Conservation (phyloP, 805 yeast species). For the Pichia manshurica region DNA sequence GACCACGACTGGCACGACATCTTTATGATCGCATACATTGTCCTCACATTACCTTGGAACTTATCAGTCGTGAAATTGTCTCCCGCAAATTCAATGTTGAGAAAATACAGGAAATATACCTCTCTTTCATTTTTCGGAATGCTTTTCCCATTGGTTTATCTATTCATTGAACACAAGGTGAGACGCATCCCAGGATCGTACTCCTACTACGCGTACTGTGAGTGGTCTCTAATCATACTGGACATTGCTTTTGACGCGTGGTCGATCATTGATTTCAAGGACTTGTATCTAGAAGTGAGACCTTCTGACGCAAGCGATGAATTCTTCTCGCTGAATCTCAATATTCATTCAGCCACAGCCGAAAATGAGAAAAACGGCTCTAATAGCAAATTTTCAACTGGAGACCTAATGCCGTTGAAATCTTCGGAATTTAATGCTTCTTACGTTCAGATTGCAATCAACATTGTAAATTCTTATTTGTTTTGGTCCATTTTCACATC, state of each 20-base stretch:
- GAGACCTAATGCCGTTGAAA: constrained; percentile 19
- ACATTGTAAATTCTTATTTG: constrained; percentile 60
- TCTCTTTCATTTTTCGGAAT: constrained; percentile 62
- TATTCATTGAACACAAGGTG: constrained; percentile 90
- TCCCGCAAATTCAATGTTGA: constrained; percentile 39
- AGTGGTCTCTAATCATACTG: constrained; percentile 81
- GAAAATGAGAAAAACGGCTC: neutral
- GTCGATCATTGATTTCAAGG: constrained; percentile 63
- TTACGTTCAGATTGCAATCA: constrained; percentile 35
- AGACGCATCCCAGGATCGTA: constrained; percentile 89
- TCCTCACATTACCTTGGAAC: constrained; percentile 91
- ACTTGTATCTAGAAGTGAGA: constrained; percentile 44
- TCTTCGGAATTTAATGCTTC: constrained; percentile 21
- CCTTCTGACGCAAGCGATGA: constrained; percentile 23
- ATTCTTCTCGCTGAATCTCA: constrained; percentile 24
- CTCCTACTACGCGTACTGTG: constrained; percentile 88
- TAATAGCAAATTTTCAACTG: constrained; percentile 11
- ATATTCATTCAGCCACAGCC: constrained; percentile 2
- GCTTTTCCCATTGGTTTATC: constrained; percentile 75
- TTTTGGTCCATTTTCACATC: constrained; percentile 86
- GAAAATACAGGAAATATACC: constrained; percentile 48
- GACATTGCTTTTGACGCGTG: constrained; percentile 84
- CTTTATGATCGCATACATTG: constrained; percentile 87
- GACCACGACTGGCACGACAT: constrained; percentile 96
- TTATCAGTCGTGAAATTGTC: constrained; percentile 49